Conservation (phyloP, 306 rosid genomes). For the Casuarina equisetifolia region DNA sequence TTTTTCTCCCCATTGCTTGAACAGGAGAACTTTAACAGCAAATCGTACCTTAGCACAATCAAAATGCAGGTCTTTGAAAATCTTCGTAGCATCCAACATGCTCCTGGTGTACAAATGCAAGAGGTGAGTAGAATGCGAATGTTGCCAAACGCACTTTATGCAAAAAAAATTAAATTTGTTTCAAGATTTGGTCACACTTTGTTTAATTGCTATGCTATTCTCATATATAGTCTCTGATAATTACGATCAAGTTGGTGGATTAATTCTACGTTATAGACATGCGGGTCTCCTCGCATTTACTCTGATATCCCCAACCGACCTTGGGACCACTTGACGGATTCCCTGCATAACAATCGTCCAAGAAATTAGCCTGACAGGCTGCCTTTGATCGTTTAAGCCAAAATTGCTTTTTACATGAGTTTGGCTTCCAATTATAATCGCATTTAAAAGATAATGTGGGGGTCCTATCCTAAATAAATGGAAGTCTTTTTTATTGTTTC, state of each 20-base stretch:
- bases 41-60: conserved; percentile 84
- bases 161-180: conserved; percentile 8
- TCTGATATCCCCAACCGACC: not conserved
- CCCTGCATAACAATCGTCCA: not conserved
- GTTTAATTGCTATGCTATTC: not conserved
- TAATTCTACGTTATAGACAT: not conserved
- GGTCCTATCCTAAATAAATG: not conserved
- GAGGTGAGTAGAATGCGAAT: conserved; percentile 60
- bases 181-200: not conserved
- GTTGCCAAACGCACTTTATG: not conserved
- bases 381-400: not conserved
- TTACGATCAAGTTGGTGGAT: no score
- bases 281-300: not conserved
- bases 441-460: not conserved
- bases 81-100: conserved; percentile 91
- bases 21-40: conserved; percentile 92
- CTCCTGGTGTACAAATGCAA: conserved; percentile 96
- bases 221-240: not conserved
- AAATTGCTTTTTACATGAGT: not conserved
- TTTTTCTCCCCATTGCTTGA: conserved; percentile 21
- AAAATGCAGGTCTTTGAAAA: conserved; percentile 93
- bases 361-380: not conserved
- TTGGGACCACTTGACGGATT: not conserved
- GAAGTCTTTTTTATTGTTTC: not conserved
- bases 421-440: not conserved